Conservation (phyloP, 23 red algal genomes). For the Agarophyton chilense region DNA sequence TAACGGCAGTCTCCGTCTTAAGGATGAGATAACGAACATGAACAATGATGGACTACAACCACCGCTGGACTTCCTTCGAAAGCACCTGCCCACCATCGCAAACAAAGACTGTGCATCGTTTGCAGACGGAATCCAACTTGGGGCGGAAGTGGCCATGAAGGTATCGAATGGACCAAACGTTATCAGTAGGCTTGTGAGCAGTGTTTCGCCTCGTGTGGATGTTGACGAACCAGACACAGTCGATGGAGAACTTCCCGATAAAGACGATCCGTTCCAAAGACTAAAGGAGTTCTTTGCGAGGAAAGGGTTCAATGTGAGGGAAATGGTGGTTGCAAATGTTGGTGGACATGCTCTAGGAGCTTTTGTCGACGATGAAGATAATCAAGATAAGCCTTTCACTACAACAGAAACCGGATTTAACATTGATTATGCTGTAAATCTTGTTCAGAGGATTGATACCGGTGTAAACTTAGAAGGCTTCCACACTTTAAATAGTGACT, state of each 20-base stretch:
- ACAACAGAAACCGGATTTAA: constrained; percentile 31
- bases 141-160: constrained; percentile 27
- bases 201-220: not conserved
- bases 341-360: constrained; percentile 42
- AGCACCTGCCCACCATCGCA: not conserved
- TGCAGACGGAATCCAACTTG: constrained; percentile 30
- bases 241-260: constrained; percentile 31
- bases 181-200: not conserved
- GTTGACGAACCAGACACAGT: constrained; percentile 18
- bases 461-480: constrained; percentile 6
- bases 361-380: constrained; percentile 26
- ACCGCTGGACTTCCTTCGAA: not conserved
- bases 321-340: constrained; percentile 47
- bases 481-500: constrained; percentile 30
- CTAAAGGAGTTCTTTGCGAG: constrained; percentile 14
- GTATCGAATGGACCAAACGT: constrained; percentile 11
- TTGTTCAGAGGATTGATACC: constrained; percentile 26
- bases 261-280: not conserved
- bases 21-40: constrained; percentile 7
- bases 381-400: constrained; percentile 11
- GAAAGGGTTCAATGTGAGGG: constrained; percentile 26
- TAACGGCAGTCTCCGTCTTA: constrained; percentile 36
- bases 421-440: constrained; percentile 43
- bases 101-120: constrained; percentile 22
- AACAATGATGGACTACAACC: constrained; percentile 25